Base-by-base conservation (phyloP, 176 grass and related monocot species). In the Musa acuminata region DNA sequence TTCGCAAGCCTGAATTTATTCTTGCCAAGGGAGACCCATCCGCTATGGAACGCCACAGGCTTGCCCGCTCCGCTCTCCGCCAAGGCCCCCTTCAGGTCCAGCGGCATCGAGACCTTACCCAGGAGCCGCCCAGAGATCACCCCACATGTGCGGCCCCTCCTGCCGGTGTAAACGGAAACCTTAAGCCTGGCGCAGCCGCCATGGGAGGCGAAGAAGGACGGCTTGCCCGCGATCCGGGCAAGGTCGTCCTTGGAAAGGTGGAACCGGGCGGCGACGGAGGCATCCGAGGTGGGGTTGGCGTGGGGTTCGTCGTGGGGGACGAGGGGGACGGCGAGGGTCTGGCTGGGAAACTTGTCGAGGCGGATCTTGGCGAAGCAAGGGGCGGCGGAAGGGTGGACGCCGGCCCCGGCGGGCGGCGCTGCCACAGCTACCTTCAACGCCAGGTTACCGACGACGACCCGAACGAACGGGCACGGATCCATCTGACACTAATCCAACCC, bases 401-500 rank as follows among this genome's bases (percentile, higher is more conserved):
- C 89, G 22, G 88, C 50, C 0, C 79, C 83, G 19, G 59, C 76
- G 1, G 76, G 57, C 48, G 85, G 83, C 10, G 85, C 27, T 6
- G 83, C 22, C 2, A 71, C 62, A 7, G 84, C 90, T 53, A 97
- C 82, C 68, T 93, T 97, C 0, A 97, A 82, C 8, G 90, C 85
- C 0, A 97, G 62, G 81, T 88, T 90, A 13, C 87, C 90, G 24
- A 97, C 87, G 71, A 97, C 79, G 72, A 97, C 87, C 82, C 85
- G 87, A 62, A 97, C 83, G 85, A 87, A 97, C 65, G 87, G 93
- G 82, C 87, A 97, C 71, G 90, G 93, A 75, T 97, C 90, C 93
- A 97, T 93, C 35, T 0, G 35, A 43, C 35, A 43, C 35, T 6
- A 43, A 43, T 43, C 35, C 35, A 43, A 43, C 4, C 4, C 35